Evolutionary conservation across 495 filamentous ascomycete species (phyloP).

Genomic region (Aspergillus panamensis): DNA sequence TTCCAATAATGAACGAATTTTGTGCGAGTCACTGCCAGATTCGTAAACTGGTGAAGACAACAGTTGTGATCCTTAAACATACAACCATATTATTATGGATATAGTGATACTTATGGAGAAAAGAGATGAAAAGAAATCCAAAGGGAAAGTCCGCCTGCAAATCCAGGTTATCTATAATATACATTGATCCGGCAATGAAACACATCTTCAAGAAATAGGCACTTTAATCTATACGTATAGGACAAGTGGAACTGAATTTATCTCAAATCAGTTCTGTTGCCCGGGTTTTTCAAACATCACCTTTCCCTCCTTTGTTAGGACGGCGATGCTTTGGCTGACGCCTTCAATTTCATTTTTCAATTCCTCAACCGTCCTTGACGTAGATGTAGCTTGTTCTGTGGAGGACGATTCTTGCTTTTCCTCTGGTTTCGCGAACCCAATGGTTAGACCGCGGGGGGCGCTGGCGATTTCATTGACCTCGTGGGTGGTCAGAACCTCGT

Average conservation of each 20-base stretch:
- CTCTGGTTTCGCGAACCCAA: conserved; percentile 49
- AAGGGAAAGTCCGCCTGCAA: conserved; percentile 4
- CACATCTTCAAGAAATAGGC: conserved; percentile 8
- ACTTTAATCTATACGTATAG: conserved; percentile 6
- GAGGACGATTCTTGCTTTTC: conserved; percentile 12
- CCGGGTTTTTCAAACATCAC: conserved; percentile 61
- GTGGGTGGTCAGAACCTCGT: conserved; percentile 67
- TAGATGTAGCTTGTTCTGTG: conserved; percentile 3
- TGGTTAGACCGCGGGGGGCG: conserved; percentile 50
- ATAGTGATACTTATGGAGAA: background rate
- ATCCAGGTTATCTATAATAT: conserved; percentile 24
- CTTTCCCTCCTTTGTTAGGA: conserved; percentile 62
- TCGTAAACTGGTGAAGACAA: no score
- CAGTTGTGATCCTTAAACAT: no score
- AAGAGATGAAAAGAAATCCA: conserved; percentile 5
- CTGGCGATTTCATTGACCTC: conserved; percentile 88
- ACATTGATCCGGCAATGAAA: conserved; percentile 25
- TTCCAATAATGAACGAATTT: no score
- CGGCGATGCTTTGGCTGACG: conserved; percentile 50
- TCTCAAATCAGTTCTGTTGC: conserved; percentile 21
- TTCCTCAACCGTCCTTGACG: conserved; percentile 32
- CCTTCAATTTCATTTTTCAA: conserved; percentile 36
- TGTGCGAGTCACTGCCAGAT: no score
- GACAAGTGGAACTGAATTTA: conserved; percentile 5
- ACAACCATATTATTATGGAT: background rate